These are phyloP conservation scores for Prunus mongolica DNA, from an alignment of 306 rosid genomes.

Conservation along the genomic window DNA sequence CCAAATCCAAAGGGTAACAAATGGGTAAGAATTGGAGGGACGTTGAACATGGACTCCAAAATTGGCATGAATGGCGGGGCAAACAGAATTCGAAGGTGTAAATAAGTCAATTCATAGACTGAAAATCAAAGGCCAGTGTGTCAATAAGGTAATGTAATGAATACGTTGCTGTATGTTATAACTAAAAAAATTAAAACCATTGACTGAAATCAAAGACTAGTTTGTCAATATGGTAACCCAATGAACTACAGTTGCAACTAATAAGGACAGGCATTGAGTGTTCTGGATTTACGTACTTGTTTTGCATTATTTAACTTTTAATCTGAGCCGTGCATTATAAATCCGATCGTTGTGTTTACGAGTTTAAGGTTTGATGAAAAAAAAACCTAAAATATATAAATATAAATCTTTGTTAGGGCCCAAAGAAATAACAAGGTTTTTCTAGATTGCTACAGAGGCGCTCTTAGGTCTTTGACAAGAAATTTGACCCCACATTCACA, in stretches of 20 bases:
- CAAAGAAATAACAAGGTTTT: too few species aligned
- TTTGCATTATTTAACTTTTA: background rate
- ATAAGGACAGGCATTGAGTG: background rate
- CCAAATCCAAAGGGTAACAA: background rate
- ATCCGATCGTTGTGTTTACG: background rate
- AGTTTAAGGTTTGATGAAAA: background rate
- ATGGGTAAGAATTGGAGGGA: background rate
- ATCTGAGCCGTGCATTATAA: background rate
- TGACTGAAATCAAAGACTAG: background rate
- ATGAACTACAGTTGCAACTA: background rate
- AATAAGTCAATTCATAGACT: background rate
- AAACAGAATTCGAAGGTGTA: background rate
- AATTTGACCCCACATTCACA: slow-evolving; percentile 27
- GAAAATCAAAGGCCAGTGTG: background rate
- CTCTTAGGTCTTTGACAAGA: too few species aligned
- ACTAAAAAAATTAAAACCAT: background rate
- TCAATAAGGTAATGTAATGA: background rate
- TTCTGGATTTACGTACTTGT: background rate
- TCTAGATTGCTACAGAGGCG: too few species aligned
- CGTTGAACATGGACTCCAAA: background rate
- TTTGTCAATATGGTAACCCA: background rate
- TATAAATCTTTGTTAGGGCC: background rate
- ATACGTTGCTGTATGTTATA: background rate
- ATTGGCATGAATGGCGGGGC: background rate
- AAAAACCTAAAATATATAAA: background rate